phyloP scores from a whole-genome alignment of 345 rosid species.

The Diplotaxis tenuifolia region DNA sequence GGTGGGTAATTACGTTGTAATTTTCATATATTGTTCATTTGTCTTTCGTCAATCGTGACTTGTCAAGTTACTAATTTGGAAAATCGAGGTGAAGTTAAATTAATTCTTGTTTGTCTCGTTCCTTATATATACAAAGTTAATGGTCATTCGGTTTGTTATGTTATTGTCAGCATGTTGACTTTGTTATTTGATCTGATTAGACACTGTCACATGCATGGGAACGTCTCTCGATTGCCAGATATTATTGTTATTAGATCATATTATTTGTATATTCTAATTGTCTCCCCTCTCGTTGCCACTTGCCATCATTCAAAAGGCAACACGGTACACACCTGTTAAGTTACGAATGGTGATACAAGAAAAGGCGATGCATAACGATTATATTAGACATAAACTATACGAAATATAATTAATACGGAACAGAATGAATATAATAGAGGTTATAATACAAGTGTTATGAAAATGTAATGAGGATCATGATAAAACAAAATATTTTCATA shows the following conservation, averaged over 20 bases:
- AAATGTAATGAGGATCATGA: not conserved
- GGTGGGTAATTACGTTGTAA: not conserved
- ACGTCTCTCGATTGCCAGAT: slow-evolving; percentile 16
- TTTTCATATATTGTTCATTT: not conserved
- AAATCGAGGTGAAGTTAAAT: not conserved
- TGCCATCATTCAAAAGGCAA: not conserved
- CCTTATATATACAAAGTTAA: not conserved
- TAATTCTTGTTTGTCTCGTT: not conserved
- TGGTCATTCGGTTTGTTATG: slow-evolving; percentile 13
- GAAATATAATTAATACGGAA: not conserved
- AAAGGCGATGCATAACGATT: not conserved
- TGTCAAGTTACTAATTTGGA: not conserved
- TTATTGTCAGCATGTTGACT: slow-evolving; percentile 30
- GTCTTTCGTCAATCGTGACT: not conserved
- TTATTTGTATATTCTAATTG: slow-evolving; percentile 17
- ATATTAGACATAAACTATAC: not conserved
- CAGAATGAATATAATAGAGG: not conserved
- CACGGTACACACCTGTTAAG: not conserved
- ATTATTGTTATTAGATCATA: slow-evolving; percentile 1
- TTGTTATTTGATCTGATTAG: slow-evolving; percentile 1
- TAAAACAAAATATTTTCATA: not conserved
- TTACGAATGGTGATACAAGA: not conserved
- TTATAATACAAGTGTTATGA: not conserved
- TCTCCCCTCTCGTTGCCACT: slow-evolving; percentile 15
- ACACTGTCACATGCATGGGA: slow-evolving; percentile 30